phyloP scores from a whole-genome alignment of 2,329 filamentous ascomycete species.

The Achaetomium macrosporum region DNA sequence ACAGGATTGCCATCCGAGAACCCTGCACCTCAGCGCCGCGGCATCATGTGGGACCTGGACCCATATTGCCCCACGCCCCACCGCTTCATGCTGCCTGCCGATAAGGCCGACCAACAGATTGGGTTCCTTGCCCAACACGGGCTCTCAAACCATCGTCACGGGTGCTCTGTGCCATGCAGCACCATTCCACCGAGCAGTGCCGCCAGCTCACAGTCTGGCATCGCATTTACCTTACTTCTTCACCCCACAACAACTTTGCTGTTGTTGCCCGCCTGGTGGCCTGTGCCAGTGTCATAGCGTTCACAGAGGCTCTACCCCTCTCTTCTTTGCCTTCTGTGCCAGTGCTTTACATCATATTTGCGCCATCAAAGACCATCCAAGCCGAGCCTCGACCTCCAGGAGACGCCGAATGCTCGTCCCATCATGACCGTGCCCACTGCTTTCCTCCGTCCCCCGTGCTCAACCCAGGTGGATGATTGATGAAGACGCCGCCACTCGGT shows the following conservation, averaged over 20 bases:
- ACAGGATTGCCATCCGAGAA: too few species aligned
- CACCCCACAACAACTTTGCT: background rate
- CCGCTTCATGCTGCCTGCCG: constrained; percentile 9
- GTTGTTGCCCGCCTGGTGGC: background rate
- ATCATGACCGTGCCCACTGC: constrained; percentile 24
- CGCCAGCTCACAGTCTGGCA: too few species aligned
- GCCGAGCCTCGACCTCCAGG: background rate
- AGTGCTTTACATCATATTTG: background rate
- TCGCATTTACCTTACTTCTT: background rate
- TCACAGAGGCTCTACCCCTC: background rate
- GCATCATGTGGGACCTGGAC: too few species aligned
- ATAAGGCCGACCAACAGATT: constrained; percentile 24
- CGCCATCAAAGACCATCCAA: background rate
- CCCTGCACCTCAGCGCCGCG: too few species aligned
- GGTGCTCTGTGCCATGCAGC: background rate
- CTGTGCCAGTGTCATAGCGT: background rate
- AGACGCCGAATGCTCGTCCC: constrained; percentile 12
- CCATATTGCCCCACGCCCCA: background rate
- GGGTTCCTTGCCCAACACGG: constrained; percentile 12
- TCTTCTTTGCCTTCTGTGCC: background rate
- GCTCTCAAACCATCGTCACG: background rate
- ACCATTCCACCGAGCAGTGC: background rate
- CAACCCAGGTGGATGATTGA: constrained; percentile 9
- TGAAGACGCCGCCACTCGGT: background rate
- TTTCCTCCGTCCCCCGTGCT: constrained; percentile 6